A percentile compares a stretch with the other conserved stretches of the same genome.
These are phyloP conservation scores for Boletus rufocinnamomeus DNA, from an alignment of 768 basidiomycete genomes.

Conservation along the genomic window DNA sequence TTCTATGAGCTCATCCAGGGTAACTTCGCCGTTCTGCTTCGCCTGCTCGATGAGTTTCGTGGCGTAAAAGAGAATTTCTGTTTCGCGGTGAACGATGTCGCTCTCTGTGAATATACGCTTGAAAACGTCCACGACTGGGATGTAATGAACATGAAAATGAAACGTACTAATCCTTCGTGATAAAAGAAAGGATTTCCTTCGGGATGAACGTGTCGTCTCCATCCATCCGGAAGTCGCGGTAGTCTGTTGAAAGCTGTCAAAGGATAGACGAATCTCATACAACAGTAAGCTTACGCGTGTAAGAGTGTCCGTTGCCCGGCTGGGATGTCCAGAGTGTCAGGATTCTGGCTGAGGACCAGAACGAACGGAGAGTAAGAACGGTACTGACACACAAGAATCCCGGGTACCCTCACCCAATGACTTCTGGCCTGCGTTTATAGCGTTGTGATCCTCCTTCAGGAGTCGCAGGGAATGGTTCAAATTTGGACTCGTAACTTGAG, in stretches of 20 bases:
- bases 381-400: neutral
- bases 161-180: slow-evolving; percentile 14
- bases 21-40: neutral
- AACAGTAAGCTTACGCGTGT: slow-evolving; percentile 5
- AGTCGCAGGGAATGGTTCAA: neutral
- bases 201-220: slow-evolving; percentile 16
- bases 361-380: neutral
- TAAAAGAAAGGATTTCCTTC: slow-evolving; percentile 19
- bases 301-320: slow-evolving; percentile 11
- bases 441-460: slow-evolving; percentile 16
- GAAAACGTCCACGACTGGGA: neutral
- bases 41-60: slow-evolving; percentile 12
- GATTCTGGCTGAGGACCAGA: neutral
- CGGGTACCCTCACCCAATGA: neutral
- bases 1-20: slow-evolving; percentile 12
- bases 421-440: slow-evolving; percentile 4
- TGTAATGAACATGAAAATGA: neutral
- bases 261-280: neutral
- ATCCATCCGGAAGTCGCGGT: neutral
- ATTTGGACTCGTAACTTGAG: neutral
- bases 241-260: slow-evolving; percentile 4
- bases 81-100: neutral
- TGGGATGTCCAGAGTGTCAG: neutral
- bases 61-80: slow-evolving; percentile 5
- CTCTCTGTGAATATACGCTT: slow-evolving; percentile 22